Base-by-base conservation (phyloP, 345 rosid genomes). In the Eucalyptus polybractea region DNA sequence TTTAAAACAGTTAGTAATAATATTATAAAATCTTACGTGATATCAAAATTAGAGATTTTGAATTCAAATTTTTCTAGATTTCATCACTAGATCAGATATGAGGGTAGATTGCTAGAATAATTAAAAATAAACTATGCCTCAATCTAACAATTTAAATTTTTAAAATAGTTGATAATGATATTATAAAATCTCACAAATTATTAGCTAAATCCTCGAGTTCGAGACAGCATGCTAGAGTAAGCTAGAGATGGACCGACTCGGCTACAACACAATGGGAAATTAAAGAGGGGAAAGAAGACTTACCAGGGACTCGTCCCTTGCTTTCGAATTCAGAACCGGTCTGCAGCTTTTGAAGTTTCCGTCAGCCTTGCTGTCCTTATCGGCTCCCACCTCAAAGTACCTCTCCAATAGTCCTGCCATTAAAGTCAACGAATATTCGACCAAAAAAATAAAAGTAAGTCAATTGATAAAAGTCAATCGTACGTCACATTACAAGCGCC, bases 241-340 rank as follows among this genome's bases (percentile, higher is more conserved):
- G 50, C 47, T 42, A 4, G 53, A 33, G 29, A 25, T 60, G 33
- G 7, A 16, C 15, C 49, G 62, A 47, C 27, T 13, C 6, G 19
- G 24, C 7, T 15, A 13, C 50, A 58, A n/a, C 24, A 80, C 44
- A 27, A 1, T 69, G 72, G 40, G 53, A 29, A 58, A 24, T 16
- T 22, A 12, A 72, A 13, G 25, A 86, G 45, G 58, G 24, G 37
- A 67, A 17, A 29, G 65, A 37, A 49, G 85, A 86, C 87, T 5
- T 91, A 95, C 96, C 97, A 96, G 89, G 24, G 91, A 86, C 56
- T 95, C 97, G 62, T 96, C 97, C 92, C 90, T 96, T 37, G 94
- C 69, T 91, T 93, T 94, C 17, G 97, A 92, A 86, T 92, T 88
- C 87, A 94, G 90, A 56, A 94, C 88, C 13, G 93, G 69, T 91